Evolutionary conservation across 177 flowering plant genomes (phyloP).

Genomic region (Tripterygium wilfordii): DNA sequence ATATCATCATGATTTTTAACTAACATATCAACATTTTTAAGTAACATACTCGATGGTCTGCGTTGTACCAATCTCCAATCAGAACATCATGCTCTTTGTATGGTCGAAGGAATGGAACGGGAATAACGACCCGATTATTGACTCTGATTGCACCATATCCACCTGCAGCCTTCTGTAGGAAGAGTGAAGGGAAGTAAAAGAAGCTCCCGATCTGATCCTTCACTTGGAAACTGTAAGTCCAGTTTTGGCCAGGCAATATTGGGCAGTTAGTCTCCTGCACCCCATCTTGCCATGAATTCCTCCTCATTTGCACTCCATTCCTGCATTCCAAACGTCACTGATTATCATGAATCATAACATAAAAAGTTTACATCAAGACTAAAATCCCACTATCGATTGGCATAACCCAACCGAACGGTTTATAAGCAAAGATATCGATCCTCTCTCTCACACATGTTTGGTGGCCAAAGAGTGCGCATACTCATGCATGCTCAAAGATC

Average conservation of each 20-base stretch:
- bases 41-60: constrained; percentile 18
- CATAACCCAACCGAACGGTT: no score
- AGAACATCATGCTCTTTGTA: constrained; percentile 22
- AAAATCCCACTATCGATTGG: no score
- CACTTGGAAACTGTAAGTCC: constrained; percentile 21
- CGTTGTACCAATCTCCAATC: constrained; percentile 40
- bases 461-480: no score
- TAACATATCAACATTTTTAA: not conserved
- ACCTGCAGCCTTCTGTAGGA: constrained; percentile 16
- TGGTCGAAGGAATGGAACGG: constrained; percentile 30
- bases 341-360: no score
- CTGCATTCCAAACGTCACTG: no score
- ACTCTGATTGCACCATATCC: constrained; percentile 21
- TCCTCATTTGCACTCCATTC: constrained; percentile 24
- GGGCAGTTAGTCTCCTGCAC: constrained; percentile 25
- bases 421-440: no score
- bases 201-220: constrained; percentile 29
- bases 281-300: constrained; percentile 25
- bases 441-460: no score
- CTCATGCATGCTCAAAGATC: no score
- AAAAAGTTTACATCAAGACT: no score
- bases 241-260: constrained; percentile 21
- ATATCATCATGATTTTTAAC: no score
- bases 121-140: constrained; percentile 18
- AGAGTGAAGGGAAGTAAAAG: no score